Percentiles rank a stretch among this genome's conserved stretches.
Evolutionary conservation across 2,329 filamentous ascomycete species (phyloP).

Genomic region (Cryphonectria nitschkei): DNA sequence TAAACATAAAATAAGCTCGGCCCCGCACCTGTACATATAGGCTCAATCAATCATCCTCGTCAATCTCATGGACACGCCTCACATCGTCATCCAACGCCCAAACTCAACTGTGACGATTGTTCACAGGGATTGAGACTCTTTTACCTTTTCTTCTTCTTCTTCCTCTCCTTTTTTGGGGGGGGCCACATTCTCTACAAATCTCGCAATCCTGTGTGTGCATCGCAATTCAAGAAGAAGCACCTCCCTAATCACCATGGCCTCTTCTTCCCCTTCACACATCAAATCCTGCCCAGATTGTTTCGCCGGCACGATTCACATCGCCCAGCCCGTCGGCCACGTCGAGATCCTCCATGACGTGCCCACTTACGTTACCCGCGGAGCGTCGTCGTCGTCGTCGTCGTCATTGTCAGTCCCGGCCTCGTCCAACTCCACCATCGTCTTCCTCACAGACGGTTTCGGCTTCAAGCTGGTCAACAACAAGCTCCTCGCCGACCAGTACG

Average conservation of each 20-base stretch:
- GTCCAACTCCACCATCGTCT: slow-evolving; percentile 29
- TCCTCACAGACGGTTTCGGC: slow-evolving; percentile 31
- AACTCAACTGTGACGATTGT: no score
- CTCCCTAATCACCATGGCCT: not conserved
- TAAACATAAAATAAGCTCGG: not conserved
- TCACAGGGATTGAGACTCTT: no score
- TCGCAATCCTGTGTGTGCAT: not conserved
- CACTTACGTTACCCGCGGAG: slow-evolving; percentile 27
- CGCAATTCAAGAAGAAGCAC: not conserved
- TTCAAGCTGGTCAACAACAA: slow-evolving; percentile 32
- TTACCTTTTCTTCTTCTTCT: no score
- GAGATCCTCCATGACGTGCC: slow-evolving; percentile 24
- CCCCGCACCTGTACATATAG: not conserved
- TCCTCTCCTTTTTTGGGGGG: not conserved
- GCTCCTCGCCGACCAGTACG: slow-evolving; percentile 31
- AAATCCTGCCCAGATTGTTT: slow-evolving; percentile 22
- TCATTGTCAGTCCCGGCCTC: not conserved
- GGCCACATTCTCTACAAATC: not conserved
- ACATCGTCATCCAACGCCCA: no score
- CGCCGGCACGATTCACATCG: slow-evolving; percentile 22
- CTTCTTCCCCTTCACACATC: not conserved
- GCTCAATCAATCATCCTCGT: no score
- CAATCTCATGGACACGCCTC: no score
- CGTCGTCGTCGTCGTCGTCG: not conserved
- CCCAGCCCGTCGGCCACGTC: slow-evolving; percentile 20